Evolutionary conservation across 106 monocot species (phyloP), one percentile per base, ranked within the genome.

Genomic region (Ottelia alismoides): DNA sequence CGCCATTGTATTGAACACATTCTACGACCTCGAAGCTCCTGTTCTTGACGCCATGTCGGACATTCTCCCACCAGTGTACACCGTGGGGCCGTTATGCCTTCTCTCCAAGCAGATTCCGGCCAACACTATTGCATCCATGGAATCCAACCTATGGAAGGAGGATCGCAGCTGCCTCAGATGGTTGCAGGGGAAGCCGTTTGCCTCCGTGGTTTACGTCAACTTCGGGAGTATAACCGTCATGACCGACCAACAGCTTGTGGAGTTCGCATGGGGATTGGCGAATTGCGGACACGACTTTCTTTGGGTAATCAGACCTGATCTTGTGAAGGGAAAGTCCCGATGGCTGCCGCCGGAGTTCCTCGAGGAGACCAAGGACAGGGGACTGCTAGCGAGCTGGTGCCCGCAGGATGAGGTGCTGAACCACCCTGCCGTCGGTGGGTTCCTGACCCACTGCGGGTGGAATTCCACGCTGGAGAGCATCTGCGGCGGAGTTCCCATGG

Each of bases 401-500:
- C 20, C 66, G 0, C 66, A 67, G 19, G 56, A 67, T 30, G 24
- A 49, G 22, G 49, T 67, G 11, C 66, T 67, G 1, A 14, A 0
- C 3, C 56, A 67, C 49, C 51, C 51, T 31, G 21, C 67, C 12
- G 35, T 59, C 0, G 58, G 67, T 20, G 67, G 67, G 2, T 67
- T 67, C 32, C 14, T 58, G 32, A 67, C 67, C 0, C 67, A 67
- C 51, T 23, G 50, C 50, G 67, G 57, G 22, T 67, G 67, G 67
- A 67, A 67, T 32, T 67, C 67, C 6, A 58, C 22, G 1, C 17
- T 67, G 47, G 67, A 67, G 49, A 58, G 67, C 24, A 67, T 67
- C 14, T 47, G 47, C 17, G 17, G n/a, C 25, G 58, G 57, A 1
- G 57, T 51, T 1, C 67, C 50, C 28, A 58, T 58, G 58, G 9